A percentile compares a stretch with the other conserved stretches of the same genome.
phyloP scores from a whole-genome alignment of 2,329 filamentous ascomycete species.

The Acephala macrosclerotiorum region DNA sequence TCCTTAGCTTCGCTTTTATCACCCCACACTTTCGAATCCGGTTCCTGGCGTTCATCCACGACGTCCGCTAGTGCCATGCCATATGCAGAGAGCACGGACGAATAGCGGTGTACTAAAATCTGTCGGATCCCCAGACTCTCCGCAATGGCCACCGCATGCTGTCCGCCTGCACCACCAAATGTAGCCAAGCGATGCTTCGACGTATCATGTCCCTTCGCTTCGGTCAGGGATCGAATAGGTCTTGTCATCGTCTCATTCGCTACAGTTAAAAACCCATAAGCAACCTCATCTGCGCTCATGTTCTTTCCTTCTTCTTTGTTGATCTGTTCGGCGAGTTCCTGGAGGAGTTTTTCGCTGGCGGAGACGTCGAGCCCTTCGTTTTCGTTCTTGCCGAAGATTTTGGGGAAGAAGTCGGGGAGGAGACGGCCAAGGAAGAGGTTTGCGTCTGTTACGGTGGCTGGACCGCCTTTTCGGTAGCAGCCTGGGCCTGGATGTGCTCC shows the following conservation, averaged over 20 bases:
- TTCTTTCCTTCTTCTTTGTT: constrained; percentile 75
- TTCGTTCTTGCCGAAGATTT: constrained; percentile 92
- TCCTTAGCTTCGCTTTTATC: constrained; percentile 63
- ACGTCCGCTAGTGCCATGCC: constrained; percentile 94
- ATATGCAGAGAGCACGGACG: constrained; percentile 88
- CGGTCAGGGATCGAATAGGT: constrained; percentile 88
- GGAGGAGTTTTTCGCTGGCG: constrained; percentile 77
- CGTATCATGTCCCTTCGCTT: constrained; percentile 91
- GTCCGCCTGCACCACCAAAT: constrained; percentile 90
- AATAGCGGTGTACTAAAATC: constrained; percentile 87
- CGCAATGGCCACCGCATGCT: constrained; percentile 91
- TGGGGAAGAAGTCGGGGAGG: constrained; percentile 90
- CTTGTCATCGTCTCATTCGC: constrained; percentile 92
- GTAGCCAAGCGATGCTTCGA: constrained; percentile 90
- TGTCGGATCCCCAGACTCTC: constrained; percentile 84
- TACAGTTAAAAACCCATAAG: constrained; percentile 87
- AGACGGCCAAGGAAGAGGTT: constrained; percentile 86
- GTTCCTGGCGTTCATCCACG: constrained; percentile 88
- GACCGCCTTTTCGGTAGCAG: constrained; percentile 89
- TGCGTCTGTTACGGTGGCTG: constrained; percentile 91
- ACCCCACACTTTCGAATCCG: constrained; percentile 69
- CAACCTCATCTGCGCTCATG: constrained; percentile 84
- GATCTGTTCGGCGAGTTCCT: constrained; percentile 78
- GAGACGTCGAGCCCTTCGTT: constrained; percentile 79
- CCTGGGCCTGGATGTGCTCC: constrained; percentile 89